These are phyloP conservation scores for Phytophthora vignae DNA, from an alignment of 352 stramenopile species.

Conservation along the genomic window DNA sequence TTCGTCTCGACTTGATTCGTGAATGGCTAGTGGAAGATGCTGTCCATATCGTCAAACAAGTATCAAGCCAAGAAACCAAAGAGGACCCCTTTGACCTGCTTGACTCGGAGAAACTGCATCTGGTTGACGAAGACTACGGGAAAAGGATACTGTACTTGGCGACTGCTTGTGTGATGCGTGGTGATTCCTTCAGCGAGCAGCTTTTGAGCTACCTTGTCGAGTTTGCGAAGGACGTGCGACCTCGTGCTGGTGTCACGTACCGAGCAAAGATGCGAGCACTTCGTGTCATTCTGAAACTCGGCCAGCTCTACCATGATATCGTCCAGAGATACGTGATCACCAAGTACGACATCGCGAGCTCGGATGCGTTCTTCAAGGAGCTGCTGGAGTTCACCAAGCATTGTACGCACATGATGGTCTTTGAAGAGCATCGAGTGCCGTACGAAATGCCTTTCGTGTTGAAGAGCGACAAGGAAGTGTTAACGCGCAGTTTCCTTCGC, in stretches of 20 bases:
- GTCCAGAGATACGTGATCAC: slow-evolving; percentile 30
- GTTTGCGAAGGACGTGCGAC: slow-evolving; percentile 53
- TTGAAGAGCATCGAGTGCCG: slow-evolving; percentile 66
- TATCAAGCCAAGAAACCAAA: slow-evolving; percentile 15
- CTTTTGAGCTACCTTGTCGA: slow-evolving; percentile 46
- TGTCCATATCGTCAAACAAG: slow-evolving; percentile 23
- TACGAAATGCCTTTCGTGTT: slow-evolving; percentile 54
- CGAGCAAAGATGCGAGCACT: slow-evolving; percentile 61
- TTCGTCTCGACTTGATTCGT: slow-evolving; percentile 51
- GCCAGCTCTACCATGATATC: slow-evolving; percentile 30
- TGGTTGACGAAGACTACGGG: slow-evolving; percentile 43
- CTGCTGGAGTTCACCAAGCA: slow-evolving; percentile 43
- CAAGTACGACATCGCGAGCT: slow-evolving; percentile 28
- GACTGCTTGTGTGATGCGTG: slow-evolving; percentile 21
- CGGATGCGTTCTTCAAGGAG: slow-evolving; percentile 42
- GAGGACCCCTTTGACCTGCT: slow-evolving; percentile 49
- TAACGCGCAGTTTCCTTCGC: slow-evolving; percentile 56
- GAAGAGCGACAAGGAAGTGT: slow-evolving; percentile 51
- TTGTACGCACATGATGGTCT: slow-evolving; percentile 50
- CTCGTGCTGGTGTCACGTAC: slow-evolving; percentile 62
- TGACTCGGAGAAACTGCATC: slow-evolving; percentile 36
- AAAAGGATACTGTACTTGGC: slow-evolving; percentile 47
- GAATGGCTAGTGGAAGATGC: slow-evolving; percentile 65
- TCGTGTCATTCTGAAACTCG: slow-evolving; percentile 43
- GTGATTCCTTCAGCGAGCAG: slow-evolving; percentile 30